Base-by-base conservation (phyloP, 2,329 filamentous ascomycete species). In the Aspergillus vadensis region DNA sequence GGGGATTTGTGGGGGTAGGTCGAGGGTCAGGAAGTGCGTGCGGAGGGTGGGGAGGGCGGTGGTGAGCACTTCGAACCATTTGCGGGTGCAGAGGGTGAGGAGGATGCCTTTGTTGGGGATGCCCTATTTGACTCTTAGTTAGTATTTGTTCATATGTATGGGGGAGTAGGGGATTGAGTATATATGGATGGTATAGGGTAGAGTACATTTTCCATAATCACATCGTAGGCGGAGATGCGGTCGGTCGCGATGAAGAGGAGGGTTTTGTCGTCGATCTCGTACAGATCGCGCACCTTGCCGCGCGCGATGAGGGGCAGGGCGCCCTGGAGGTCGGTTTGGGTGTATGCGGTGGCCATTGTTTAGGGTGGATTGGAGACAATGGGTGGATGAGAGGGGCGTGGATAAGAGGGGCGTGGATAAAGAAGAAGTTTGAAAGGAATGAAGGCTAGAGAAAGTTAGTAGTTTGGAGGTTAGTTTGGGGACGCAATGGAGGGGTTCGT, bases 221-320 rank as follows among this genome's bases (percentile, higher is more conserved):
- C 92, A 83, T 98, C 94, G 82, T 94, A 98, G 58, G 95, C 95
- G 23, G 92, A 97, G 75, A 97, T 95, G 67, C 95, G 89, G 80
- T 97, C 93, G 14, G 91, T 90, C 23, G 91, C 89, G 58, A 93
- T 87, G 73, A 97, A 94, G 59, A 96, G 88, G 4, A 96, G 85
- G 2, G 86, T 89, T 59, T 85, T 79, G 43, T 86, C 80, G 73
- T 91, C 86, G 57, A 96, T 80, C 63, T 85, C 82, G 76, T 91
- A 96, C 39, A 96, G 84, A 72, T 96, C 91, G 70, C 91, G 87
- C 25, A 96, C 92, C 80, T 96, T 96, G 65, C 87, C 87, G 41
- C 83, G 82, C 7, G 85, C 84, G 50, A 89, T 74, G 55, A 83
- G 74, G 30, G 79, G 80, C 63, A 83, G 67, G n/a, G 72, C 69